A percentile compares a stretch with the other conserved stretches of the same genome.
Evolutionary conservation across 768 basidiomycete genomes (phyloP).

Genomic region (Psilocybe tampanensis): DNA sequence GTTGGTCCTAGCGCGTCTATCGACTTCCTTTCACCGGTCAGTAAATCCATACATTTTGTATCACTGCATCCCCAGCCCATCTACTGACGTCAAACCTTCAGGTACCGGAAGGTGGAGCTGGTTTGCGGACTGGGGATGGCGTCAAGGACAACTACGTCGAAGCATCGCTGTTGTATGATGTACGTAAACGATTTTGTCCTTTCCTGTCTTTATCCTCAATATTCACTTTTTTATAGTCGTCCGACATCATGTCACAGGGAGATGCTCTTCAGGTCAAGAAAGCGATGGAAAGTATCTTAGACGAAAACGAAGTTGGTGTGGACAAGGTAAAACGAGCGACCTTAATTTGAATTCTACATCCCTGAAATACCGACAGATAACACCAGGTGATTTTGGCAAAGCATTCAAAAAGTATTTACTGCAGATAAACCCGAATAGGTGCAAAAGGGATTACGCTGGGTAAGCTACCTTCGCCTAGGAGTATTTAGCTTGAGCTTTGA

Average conservation of each 20-base stretch:
- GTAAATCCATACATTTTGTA: too few species aligned
- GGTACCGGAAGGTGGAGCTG: not conserved
- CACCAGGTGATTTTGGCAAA: not conserved
- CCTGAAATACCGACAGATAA: not conserved
- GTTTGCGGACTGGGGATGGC: not conserved
- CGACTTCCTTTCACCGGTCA: not conserved
- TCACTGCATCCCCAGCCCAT: too few species aligned
- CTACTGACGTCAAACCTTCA: not conserved
- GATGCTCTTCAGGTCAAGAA: not conserved
- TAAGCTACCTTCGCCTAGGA: not conserved
- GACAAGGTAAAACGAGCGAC: not conserved
- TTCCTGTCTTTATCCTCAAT: not conserved
- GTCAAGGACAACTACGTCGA: not conserved
- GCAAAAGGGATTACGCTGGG: not conserved
- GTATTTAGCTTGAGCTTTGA: not conserved
- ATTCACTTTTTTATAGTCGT: not conserved
- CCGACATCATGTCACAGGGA: not conserved
- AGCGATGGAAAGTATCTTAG: not conserved
- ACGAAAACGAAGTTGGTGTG: not conserved
- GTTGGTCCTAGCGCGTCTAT: constrained; percentile 10
- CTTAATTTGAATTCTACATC: not conserved
- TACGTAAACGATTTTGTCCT: not conserved
- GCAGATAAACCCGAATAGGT: not conserved
- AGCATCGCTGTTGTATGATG: not conserved
- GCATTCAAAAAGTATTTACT: not conserved